Conservation (phyloP, 768 basidiomycete species). For the Phaeolepiota aurea region DNA sequence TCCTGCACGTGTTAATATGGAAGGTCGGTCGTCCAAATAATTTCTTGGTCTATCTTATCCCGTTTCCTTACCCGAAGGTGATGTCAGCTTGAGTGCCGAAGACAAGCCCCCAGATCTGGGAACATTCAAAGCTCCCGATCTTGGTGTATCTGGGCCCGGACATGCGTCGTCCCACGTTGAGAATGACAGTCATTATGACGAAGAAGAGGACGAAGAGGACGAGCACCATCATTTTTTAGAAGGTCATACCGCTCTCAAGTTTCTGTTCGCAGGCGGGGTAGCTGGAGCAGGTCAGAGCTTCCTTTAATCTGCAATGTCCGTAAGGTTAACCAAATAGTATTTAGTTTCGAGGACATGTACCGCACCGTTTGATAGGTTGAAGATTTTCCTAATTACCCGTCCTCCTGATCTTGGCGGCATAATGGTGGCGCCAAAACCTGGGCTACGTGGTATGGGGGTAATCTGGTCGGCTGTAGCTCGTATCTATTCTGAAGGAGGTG, state of each 20-base stretch:
- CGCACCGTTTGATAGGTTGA: slow-evolving; percentile 94
- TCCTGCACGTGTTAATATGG: slow-evolving; percentile 78
- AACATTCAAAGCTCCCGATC: slow-evolving; percentile 3
- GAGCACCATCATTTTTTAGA: slow-evolving; percentile 56
- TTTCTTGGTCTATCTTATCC: slow-evolving; percentile 4
- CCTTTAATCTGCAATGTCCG: slow-evolving; percentile 25
- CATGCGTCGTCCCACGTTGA: slow-evolving; percentile 2
- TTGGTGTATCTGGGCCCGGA: slow-evolving; percentile 7
- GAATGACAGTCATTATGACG: slow-evolving; percentile 30
- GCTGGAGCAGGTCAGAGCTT: slow-evolving; percentile 77
- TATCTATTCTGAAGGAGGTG: slow-evolving; percentile 85
- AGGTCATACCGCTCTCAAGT: slow-evolving; percentile 72
- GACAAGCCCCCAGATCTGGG: slow-evolving; percentile 44
- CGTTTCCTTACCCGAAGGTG: slow-evolving; percentile 29
- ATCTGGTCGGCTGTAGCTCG: slow-evolving; percentile 66
- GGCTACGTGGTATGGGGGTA: slow-evolving; percentile 48
- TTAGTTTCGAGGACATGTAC: slow-evolving; percentile 93
- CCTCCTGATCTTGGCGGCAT: slow-evolving; percentile 63
- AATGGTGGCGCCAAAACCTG: slow-evolving; percentile 30
- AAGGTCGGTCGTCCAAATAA: slow-evolving; percentile 46
- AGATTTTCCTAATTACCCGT: slow-evolving; percentile 92
- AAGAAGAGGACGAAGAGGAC: slow-evolving; percentile 42
- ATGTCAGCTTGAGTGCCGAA: slow-evolving; percentile 72
- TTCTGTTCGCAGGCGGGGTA: slow-evolving; percentile 87
- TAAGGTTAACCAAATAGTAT: neutral